A percentile compares a stretch with the other conserved stretches of the same genome.
Evolutionary conservation across 1,139 yeast genomes (phyloP).

Genomic region (Pichiaceae sp.): DNA sequence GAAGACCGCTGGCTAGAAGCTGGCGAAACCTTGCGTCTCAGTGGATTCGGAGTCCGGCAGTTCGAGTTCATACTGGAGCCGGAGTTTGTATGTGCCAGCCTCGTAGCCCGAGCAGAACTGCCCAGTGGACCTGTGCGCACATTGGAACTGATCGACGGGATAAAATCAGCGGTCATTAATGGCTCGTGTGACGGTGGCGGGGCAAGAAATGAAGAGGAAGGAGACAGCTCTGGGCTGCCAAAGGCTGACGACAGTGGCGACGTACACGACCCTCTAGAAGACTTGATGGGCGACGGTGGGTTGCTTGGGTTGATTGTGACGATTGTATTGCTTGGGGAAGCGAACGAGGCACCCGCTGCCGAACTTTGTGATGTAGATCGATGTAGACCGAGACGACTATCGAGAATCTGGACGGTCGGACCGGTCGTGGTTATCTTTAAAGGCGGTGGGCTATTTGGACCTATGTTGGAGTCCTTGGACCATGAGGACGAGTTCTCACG

Average conservation of each 20-base stretch:
- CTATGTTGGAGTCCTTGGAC: background rate
- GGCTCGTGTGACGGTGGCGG: too few relatives aligned
- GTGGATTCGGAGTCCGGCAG: slow-evolving; percentile 2
- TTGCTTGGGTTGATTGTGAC: background rate
- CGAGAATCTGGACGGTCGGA: background rate
- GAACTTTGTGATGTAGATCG: background rate
- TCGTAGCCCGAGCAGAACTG: too few relatives aligned
- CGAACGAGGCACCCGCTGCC: background rate
- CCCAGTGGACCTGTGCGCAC: too few relatives aligned
- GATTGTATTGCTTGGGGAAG: background rate
- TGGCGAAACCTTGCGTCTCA: background rate
- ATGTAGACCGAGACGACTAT: background rate
- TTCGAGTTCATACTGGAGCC: slow-evolving; percentile 1
- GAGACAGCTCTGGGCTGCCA: background rate
- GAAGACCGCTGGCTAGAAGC: background rate
- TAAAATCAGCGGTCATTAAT: too few relatives aligned
- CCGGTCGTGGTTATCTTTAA: background rate
- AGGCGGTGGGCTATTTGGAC: background rate
- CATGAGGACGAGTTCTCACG: background rate
- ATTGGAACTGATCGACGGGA: too few relatives aligned
- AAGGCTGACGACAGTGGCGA: background rate
- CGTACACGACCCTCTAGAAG: background rate
- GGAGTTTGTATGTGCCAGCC: too few relatives aligned
- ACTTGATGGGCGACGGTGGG: background rate
- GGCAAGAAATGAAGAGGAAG: background rate